Evolutionary conservation across 306 rosid species (phyloP), one percentile per base, ranked within the genome.

Genomic region (Vigna unguiculata): DNA sequence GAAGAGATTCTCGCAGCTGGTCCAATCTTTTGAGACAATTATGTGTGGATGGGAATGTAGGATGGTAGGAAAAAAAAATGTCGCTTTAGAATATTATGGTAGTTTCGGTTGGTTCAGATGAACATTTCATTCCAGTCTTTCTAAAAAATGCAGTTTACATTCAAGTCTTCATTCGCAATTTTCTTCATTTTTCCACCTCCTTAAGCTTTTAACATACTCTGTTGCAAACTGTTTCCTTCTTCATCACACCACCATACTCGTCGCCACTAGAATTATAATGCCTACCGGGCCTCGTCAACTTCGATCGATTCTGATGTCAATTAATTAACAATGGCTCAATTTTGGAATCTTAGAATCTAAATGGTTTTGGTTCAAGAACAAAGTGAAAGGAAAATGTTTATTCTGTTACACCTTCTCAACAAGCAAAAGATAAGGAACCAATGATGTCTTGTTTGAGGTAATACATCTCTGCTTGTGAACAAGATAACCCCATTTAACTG

Each of bases 1-100:
- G 87, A 87, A 67, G 92, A 93, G 85, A 91, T 93, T 80, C 84
- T 93, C 30, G 90, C 88, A 20, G 96, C 93, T 4, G 98, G 98
- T 80, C 96, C 98, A 19, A 75, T 10, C 78, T 85, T 89, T 77
- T 91, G 62, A 62, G 61, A 68, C 45, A 51, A 71, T 78, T 38
- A 25, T 24, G 13, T 6, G 57, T 71, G 17, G 43, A 9, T 66
- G 54, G 57, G 71, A 21, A 21, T 32, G 32, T 66, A 28, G 79
- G 58, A 47, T 65, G 67, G 47, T 67, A 49, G 43, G 30, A 28
- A 28, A 4, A 83, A 40, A 51, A 67, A 83, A 63, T 73, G 34
- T 40, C 8, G 9, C 41, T 36, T 45, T 68, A 59, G 17, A 76
- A 69, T 61, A 30, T 20, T 52, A 71, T 6, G 30, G 8, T 57